A percentile compares a stretch with the other conserved stretches of the same genome.
Conservation (phyloP, 1,284 basidiomycete species). For the Cryptococcus sp. region DNA sequence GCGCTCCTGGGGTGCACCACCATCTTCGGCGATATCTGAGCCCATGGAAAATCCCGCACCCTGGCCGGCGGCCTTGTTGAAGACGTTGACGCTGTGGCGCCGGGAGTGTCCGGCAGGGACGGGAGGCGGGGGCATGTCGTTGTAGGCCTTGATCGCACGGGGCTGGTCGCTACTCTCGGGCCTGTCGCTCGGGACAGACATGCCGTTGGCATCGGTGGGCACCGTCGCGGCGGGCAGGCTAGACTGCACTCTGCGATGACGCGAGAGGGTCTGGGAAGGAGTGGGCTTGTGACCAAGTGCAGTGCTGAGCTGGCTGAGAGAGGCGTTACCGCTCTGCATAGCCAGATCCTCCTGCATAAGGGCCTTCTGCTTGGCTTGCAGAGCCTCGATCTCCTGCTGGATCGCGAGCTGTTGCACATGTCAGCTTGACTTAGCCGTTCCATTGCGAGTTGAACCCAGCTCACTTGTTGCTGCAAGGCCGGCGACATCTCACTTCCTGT, state of each 20-base stretch:
- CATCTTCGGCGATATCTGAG: slow-evolving; percentile 42
- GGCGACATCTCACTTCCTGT: slow-evolving; percentile 64
- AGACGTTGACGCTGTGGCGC: slow-evolving; percentile 88
- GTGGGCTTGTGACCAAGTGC: slow-evolving; percentile 20
- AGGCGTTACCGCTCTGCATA: slow-evolving; percentile 61
- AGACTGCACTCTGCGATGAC: slow-evolving; percentile 86
- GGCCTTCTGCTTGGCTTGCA: slow-evolving; percentile 83
- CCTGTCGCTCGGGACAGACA: not conserved
- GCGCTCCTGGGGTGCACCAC: slow-evolving; percentile 40
- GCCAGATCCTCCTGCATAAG: slow-evolving; percentile 81
- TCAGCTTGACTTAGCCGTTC: not conserved
- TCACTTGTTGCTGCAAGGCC: slow-evolving; percentile 79
- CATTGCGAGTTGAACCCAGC: slow-evolving; percentile 8
- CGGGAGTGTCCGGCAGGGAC: slow-evolving; percentile 67
- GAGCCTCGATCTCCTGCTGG: slow-evolving; percentile 82
- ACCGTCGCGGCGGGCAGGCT: slow-evolving; percentile 50
- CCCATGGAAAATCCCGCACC: slow-evolving; percentile 35
- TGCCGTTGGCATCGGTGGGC: slow-evolving; percentile 10
- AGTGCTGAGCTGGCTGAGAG: slow-evolving; percentile 48
- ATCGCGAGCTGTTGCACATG: slow-evolving; percentile 65
- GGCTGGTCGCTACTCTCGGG: slow-evolving; percentile 13
- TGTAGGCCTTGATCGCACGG: slow-evolving; percentile 19
- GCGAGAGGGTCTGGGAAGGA: slow-evolving; percentile 44
- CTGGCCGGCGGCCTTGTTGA: slow-evolving; percentile 44
- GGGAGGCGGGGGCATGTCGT: slow-evolving; percentile 35